Evolutionary conservation across 1,284 basidiomycete species (phyloP).

Genomic region (Hypsizygus ulmarius): DNA sequence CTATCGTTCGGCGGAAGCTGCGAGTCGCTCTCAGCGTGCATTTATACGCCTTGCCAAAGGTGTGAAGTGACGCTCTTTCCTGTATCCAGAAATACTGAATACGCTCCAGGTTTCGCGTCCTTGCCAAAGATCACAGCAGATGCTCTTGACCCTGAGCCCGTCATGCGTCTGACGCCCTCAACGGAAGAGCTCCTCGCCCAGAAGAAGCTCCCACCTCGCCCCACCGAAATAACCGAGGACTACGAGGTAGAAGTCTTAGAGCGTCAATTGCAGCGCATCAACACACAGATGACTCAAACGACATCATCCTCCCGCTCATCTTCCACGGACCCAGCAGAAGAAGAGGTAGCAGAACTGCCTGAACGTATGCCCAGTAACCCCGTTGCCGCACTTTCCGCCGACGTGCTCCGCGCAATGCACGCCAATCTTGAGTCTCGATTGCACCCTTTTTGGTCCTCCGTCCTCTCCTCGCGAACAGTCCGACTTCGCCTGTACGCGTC

Average conservation of each 20-base stretch:
- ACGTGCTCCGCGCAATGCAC: conserved; percentile 52
- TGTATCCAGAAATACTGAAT: background rate
- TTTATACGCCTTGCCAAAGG: conserved; percentile 78
- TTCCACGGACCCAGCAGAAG: conserved; percentile 16
- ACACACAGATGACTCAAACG: conserved; percentile 19
- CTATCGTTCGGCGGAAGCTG: conserved; percentile 56
- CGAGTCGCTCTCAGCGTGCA: conserved; percentile 70
- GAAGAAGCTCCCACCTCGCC: conserved; percentile 53
- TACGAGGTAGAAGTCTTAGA: conserved; percentile 52
- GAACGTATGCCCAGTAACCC: background rate
- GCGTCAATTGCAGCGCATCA: conserved; percentile 38
- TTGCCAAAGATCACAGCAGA: conserved; percentile 49
- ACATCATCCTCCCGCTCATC: conserved; percentile 20
- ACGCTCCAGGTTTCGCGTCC: conserved; percentile 54
- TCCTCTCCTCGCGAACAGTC: conserved; percentile 57
- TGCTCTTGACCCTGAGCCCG: conserved; percentile 20
- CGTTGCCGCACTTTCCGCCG: conserved; percentile 11
- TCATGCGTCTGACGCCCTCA: conserved; percentile 35
- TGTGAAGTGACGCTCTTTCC: conserved; percentile 28
- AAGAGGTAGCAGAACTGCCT: conserved; percentile 10
- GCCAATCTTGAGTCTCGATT: conserved; percentile 73
- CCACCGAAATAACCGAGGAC: conserved; percentile 59
- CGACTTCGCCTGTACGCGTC: conserved; percentile 54
- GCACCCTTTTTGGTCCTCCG: conserved; percentile 75
- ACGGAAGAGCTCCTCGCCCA: conserved; percentile 47